phyloP scores from a whole-genome alignment of 1,139 yeast species.

The Pneumocystis jirovecii region DNA sequence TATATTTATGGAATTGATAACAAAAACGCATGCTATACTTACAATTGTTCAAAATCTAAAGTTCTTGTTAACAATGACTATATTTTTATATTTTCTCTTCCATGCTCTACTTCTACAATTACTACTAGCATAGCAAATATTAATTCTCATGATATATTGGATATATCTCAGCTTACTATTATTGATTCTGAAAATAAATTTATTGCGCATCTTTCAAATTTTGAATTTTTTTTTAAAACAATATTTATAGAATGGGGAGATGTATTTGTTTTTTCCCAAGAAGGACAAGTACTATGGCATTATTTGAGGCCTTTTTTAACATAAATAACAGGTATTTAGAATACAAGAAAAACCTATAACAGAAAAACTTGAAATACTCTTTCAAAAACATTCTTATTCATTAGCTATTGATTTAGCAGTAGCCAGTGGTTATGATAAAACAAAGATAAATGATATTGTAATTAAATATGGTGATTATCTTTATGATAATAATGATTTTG shows the following conservation, averaged over 20 bases:
- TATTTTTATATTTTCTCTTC: constrained; percentile 41
- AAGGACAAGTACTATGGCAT: constrained; percentile 41
- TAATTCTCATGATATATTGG: constrained; percentile 16
- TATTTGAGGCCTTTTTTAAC: background rate
- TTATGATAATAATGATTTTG: constrained; percentile 48
- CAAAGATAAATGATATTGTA: constrained; percentile 38
- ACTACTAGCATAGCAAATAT: constrained; percentile 4
- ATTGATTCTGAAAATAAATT: constrained; percentile 57
- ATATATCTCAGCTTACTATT: constrained; percentile 39
- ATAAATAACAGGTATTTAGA: constrained; percentile 26
- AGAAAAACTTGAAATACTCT: constrained; percentile 54
- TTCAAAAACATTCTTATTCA: constrained; percentile 55
- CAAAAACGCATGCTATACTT: constrained; percentile 41
- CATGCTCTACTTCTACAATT: constrained; percentile 6
- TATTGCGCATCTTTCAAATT: constrained; percentile 52
- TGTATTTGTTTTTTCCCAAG: constrained; percentile 49
- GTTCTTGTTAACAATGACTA: constrained; percentile 38
- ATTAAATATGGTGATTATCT: constrained; percentile 57
- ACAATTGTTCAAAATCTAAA: constrained; percentile 45
- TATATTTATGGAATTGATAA: constrained; percentile 42
- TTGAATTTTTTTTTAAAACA: constrained; percentile 47
- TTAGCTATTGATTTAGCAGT: constrained; percentile 61
- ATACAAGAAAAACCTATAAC: constrained; percentile 51
- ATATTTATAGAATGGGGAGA: constrained; percentile 43
- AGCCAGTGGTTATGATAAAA: constrained; percentile 28